These are phyloP conservation scores for Cryphonectria carpinicola DNA, from an alignment of 2,329 filamentous ascomycete species.

Conservation along the genomic window DNA sequence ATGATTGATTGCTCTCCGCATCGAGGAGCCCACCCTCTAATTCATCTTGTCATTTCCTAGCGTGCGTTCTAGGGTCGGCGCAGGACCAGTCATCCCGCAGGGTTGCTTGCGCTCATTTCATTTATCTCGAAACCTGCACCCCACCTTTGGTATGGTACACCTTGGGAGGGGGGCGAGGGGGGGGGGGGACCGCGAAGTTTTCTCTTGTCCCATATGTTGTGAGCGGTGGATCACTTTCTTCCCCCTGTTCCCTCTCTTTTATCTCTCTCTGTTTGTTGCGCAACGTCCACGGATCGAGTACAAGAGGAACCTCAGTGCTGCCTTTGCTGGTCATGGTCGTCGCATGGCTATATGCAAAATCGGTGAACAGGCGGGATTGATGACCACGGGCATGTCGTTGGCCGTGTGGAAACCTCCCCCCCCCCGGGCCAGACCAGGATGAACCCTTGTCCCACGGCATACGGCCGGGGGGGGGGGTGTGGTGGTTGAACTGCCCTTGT, in stretches of 20 bases:
- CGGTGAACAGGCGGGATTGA: not conserved
- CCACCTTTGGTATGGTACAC: conserved; percentile 6
- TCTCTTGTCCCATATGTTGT: not conserved
- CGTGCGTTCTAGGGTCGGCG: conserved; percentile 10
- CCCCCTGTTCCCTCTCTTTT: no score
- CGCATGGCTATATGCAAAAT: no score
- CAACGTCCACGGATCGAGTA: not conserved
- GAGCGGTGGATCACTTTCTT: not conserved
- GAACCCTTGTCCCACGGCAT: not conserved
- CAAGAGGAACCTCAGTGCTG: not conserved
- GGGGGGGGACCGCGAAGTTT: not conserved
- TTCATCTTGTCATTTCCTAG: conserved; percentile 14
- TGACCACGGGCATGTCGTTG: not conserved
- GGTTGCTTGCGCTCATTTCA: conserved; percentile 20
- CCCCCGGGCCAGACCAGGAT: conserved; percentile 20
- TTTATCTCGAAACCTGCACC: conserved; percentile 21
- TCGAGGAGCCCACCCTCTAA: not conserved
- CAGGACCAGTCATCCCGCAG: conserved; percentile 13
- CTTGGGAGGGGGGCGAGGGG: not conserved
- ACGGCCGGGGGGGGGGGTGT: not conserved
- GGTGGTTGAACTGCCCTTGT: not conserved
- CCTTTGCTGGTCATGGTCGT: not conserved
- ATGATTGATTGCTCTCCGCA: not conserved
- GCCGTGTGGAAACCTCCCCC: conserved; percentile 1
- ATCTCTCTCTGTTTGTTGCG: not conserved